Evolutionary conservation across 257 asterid species (phyloP), one percentile per base, ranked within the genome.

Genomic region (Solanum etuberosum): DNA sequence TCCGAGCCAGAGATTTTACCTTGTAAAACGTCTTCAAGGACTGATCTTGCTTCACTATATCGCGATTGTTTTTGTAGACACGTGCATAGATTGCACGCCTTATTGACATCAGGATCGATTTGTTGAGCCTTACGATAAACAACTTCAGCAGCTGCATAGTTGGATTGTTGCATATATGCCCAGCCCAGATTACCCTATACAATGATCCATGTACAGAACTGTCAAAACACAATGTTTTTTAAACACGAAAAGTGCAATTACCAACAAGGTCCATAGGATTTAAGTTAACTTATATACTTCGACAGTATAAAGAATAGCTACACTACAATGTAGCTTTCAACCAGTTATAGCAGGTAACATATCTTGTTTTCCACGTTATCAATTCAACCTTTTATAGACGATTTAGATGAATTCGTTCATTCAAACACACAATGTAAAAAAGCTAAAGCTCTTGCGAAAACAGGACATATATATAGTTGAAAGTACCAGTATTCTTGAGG

Each of bases 111-210:
- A 3, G 97, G 93, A 32, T 96, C 99, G 61, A 95, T 93, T 89
- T 94, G 74, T 68, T 95, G 98, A 51, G 98, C 95, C 87, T 95
- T 95, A 15, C 90, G 86, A 83, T 96, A 96, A 34, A 94, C 98
- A 35, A 80, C 87, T 89, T 95, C 98, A 3, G 98, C 98, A 1
- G 96, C 93, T 1, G 91, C 91, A 82, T 93, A 94, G 87, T 93
- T 92, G 7, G 72, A 65, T 77, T 95, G 94, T 89, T 96, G 98
- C 98, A 96, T 96, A 83, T 96, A 96, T 3, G 99, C 98, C 99
- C 99, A 96, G 11, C 98, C 99, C 84, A 96, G 87, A 84, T 96
- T 96, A 13, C 99, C 99, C 99, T 95, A 93, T 88, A 91, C 43
- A 31, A 78, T 87, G 4, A 37, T 16, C 70, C 77, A 15, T 54